Conservation (phyloP, 2,329 filamentous ascomycete genomes). For the Aaosphaeria pasadenensis region DNA sequence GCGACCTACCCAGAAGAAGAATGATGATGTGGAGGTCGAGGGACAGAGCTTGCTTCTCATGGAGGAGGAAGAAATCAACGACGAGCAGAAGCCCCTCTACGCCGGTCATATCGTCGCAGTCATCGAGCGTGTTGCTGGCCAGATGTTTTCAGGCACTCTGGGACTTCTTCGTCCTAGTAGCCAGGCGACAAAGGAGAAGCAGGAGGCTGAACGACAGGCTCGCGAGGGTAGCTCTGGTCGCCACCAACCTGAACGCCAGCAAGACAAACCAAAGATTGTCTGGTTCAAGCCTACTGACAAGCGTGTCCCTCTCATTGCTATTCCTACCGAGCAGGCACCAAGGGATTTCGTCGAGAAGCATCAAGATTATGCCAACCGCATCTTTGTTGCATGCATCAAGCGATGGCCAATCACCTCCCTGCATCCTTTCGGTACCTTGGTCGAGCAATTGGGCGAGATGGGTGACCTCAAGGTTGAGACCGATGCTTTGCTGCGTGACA, state of each 20-base stretch:
- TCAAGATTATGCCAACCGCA: slow-evolving; percentile 94
- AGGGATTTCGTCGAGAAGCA: slow-evolving; percentile 98
- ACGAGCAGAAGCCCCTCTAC: slow-evolving; percentile 96
- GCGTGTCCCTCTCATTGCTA: slow-evolving; percentile 95
- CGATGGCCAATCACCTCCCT: slow-evolving; percentile 99
- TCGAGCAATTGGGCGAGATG: slow-evolving; percentile 96
- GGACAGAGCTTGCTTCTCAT: slow-evolving; percentile 94
- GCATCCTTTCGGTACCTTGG: slow-evolving; percentile 94
- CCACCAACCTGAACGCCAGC: slow-evolving; percentile 75
- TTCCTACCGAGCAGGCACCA: slow-evolving; percentile 95
- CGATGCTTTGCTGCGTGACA: slow-evolving; percentile 92
- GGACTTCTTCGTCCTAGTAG: slow-evolving; percentile 93
- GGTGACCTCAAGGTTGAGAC: slow-evolving; percentile 97
- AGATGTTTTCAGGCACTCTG: slow-evolving; percentile 96
- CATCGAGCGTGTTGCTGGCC: slow-evolving; percentile 91
- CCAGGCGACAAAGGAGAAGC: slow-evolving; percentile 98
- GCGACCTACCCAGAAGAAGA: slow-evolving; percentile 98
- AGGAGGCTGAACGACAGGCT: slow-evolving; percentile 91
- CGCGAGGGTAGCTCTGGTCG: slow-evolving; percentile 75
- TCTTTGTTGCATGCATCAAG: slow-evolving; percentile 99
- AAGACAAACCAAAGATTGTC: slow-evolving; percentile 99
- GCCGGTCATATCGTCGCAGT: slow-evolving; percentile 97
- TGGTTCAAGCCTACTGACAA: slow-evolving; percentile 99
- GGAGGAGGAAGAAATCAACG: slow-evolving; percentile 97
- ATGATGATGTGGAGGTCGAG: slow-evolving; percentile 98